phyloP scores from a whole-genome alignment of 176 grass and related monocot genomes.

The Elymus sibiricus region DNA sequence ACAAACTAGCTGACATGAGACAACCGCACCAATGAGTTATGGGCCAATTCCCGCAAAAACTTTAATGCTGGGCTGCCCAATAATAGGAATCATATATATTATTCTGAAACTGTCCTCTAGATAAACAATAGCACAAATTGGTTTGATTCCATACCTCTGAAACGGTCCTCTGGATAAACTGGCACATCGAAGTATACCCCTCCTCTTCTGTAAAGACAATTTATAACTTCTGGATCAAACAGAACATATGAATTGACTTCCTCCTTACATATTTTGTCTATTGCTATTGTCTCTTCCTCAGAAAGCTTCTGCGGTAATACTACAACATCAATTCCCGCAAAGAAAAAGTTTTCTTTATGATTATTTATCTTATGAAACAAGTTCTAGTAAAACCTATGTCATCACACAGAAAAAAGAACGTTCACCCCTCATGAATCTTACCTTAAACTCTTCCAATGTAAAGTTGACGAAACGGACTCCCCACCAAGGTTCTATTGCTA shows the following conservation, averaged over 20 bases:
- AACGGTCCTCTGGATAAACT: slow-evolving; percentile 90
- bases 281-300: slow-evolving; percentile 81
- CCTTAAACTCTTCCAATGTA: slow-evolving; percentile 97
- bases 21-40: neutral
- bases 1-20: neutral
- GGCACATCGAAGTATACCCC: slow-evolving; percentile 87
- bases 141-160: slow-evolving; percentile 59
- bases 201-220: slow-evolving; percentile 72
- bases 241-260: slow-evolving; percentile 95
- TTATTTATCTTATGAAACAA: neutral
- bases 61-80: neutral
- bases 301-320: slow-evolving; percentile 64
- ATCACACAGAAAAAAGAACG: neutral
- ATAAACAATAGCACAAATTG: slow-evolving; percentile 11
- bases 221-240: slow-evolving; percentile 79
- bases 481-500: slow-evolving; percentile 91
- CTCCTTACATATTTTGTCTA: slow-evolving; percentile 95
- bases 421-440: slow-evolving; percentile 22
- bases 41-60: neutral
- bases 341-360: slow-evolving; percentile 11
- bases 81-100: neutral
- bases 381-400: neutral
- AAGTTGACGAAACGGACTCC: slow-evolving; percentile 94
- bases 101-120: slow-evolving; percentile 89
- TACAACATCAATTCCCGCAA: slow-evolving; percentile 23